A percentile compares a stretch with the other conserved stretches of the same genome.
Conservation (phyloP, 2,329 filamentous ascomycete species). For the Aspergillus ochraceoroseus region DNA sequence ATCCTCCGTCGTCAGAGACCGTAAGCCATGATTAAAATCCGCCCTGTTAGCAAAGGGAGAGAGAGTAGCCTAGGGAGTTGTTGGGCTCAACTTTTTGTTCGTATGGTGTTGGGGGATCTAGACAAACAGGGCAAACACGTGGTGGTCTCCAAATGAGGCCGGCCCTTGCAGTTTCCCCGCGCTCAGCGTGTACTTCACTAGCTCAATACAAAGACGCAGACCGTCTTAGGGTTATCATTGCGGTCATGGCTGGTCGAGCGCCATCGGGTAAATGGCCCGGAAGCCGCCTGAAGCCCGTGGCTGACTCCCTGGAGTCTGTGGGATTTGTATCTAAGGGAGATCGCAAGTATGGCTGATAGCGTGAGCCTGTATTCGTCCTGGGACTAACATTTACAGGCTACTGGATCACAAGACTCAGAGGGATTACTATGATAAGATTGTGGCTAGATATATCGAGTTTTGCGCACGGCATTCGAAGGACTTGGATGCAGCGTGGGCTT, state of each 20-base stretch:
- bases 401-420: slow-evolving; percentile 75
- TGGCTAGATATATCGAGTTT: slow-evolving; percentile 83
- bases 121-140: slow-evolving; percentile 31
- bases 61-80: not conserved
- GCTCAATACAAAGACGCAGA: not conserved
- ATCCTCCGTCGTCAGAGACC: too few species aligned
- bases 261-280: slow-evolving; percentile 21
- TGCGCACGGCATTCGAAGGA: slow-evolving; percentile 71
- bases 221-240: not conserved
- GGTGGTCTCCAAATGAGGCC: too few species aligned
- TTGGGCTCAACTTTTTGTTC: slow-evolving; percentile 2
- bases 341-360: slow-evolving; percentile 56
- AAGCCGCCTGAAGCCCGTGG: slow-evolving; percentile 63
- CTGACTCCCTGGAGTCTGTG: slow-evolving; percentile 74
- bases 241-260: slow-evolving; percentile 21
- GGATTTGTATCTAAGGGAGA: slow-evolving; percentile 91
- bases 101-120: slow-evolving; percentile 8
- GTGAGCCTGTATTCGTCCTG: not conserved
- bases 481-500: slow-evolving; percentile 69
- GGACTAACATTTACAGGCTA: slow-evolving; percentile 49
- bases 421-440: slow-evolving; percentile 78
- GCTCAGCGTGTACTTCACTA: slow-evolving; percentile 1
- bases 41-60: too few species aligned
- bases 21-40: too few species aligned
- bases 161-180: slow-evolving; percentile 13